Evolutionary conservation across 306 rosid species (phyloP), one percentile per base, ranked within the genome.

Genomic region (Malus domestica): DNA sequence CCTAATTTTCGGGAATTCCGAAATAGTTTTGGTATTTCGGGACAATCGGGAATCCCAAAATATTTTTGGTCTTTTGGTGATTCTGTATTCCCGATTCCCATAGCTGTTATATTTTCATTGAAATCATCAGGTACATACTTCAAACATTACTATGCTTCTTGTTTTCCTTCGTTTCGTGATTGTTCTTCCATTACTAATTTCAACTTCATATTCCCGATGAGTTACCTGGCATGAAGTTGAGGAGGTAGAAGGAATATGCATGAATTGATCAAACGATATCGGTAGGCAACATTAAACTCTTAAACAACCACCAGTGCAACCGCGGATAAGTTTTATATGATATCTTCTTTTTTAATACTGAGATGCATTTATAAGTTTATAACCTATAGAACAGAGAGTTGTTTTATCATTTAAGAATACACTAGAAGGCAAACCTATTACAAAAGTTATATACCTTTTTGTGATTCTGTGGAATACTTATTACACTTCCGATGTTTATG

Each of bases 131-230:
- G 73, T 71, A 69, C 89, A 73, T 84, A 86, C 99, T 94, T 92
- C 97, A 80, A 90, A 92, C 92, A 95, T 81, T 75, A 95, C 95
- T 67, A 97, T 95, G 82, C 97, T 90, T 85, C 88, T 90, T 80
- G 98, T 90, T 89, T 83, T 94, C 81, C 89, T 88, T 87, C 95
- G 87, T 80, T 90, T 95, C 67, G 93, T 91, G 81, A 89, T 83
- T 73, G 93, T 89, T 87, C 96, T 87, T 80, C 99, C 99, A 84
- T 95, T 92, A 70, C 90, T 83, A 82, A 97, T 95, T 86, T 95
- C 97, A 67, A 90, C 97, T 86, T 90, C 96, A 82, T 95, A 95
- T 81, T 95, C 99, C 67, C 64, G 97, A 78, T 82, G 96, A 80
- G 97, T 95, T 72, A 92, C 97, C 97, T 92, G 88, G 67, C 44